Evolutionary conservation across 768 basidiomycete genomes (phyloP), one percentile per base, ranked within the genome.

Genomic region (Exsudoporus frostii): DNA sequence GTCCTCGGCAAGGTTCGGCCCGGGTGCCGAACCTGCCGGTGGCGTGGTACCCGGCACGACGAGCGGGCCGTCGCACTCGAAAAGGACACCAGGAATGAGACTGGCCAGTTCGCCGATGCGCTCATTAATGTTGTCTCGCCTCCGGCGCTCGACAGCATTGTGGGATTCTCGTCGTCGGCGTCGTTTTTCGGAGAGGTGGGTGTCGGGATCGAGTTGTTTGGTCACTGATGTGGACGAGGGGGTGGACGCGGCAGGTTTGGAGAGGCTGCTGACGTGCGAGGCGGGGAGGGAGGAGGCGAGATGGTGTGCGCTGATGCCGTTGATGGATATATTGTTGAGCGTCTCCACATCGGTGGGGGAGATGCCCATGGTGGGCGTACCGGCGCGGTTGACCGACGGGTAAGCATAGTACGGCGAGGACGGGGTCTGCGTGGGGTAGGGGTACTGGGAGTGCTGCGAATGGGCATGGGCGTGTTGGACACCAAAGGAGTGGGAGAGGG

Each of bases 101-200:
- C 87, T 87, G 19, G 93, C 88, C 1, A 97, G 80, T 68, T 97
- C 93, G 36, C 82, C 81, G 60, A 97, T 97, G 71, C 92, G 91
- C 73, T 97, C 93, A 71, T 97, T 97, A 69, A 97, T 97, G 68
- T 94, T 95, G 65, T 97, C 93, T 44, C 93, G 70, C 54, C 93
- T 65, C 25, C 93, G 72, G 17, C 93, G 76, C 74, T 97, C 93
- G 58, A 97, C 93, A 2, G 92, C 92, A 61, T 97, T 97, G 66
- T 97, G 93, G 8, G 84, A 86, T 71, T 95, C 93, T 54, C 93
- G 72, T 45, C 93, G 73, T 33, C 90, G 74, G 2, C 91, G 73
- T 3, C 92, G 74, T 68, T 95, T 95, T 72, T 96, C 93, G 57
- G 81, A 79, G 58, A 83, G 80, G 41, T 84, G 84, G 45, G 75